phyloP scores from a whole-genome alignment of 768 basidiomycete genomes.

The Suillus spraguei region DNA sequence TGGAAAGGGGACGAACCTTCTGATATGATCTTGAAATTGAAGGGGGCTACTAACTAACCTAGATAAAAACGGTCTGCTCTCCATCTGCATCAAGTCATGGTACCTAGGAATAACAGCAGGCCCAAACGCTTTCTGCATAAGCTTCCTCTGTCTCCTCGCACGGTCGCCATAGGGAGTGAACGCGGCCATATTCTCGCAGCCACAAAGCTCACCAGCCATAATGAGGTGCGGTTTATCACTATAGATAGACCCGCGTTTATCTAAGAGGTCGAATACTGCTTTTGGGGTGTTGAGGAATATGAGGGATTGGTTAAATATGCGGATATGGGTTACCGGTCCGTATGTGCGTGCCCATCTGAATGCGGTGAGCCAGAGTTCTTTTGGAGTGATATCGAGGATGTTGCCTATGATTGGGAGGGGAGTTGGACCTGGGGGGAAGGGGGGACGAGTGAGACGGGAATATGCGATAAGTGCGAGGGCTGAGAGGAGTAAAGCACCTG shows the following conservation, averaged over 20 bases:
- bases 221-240: constrained; percentile 72
- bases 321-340: constrained; percentile 70
- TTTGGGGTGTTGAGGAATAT: constrained; percentile 67
- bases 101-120: constrained; percentile 54
- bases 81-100: constrained; percentile 56
- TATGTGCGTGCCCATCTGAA: constrained; percentile 50
- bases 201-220: constrained; percentile 73
- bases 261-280: constrained; percentile 63
- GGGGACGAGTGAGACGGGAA: constrained; percentile 20
- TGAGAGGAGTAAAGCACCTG: constrained; percentile 10
- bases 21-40: constrained; percentile 37
- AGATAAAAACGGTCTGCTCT: constrained; percentile 59
- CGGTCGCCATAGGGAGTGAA: constrained; percentile 69
- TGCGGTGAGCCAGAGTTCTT: constrained; percentile 68
- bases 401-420: constrained; percentile 70
- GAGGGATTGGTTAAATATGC: constrained; percentile 66
- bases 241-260: constrained; percentile 71
- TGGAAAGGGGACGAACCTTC: constrained; percentile 25
- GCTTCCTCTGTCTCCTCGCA: constrained; percentile 63
- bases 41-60: constrained; percentile 48
- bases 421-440: constrained; percentile 68
- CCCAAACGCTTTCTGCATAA: constrained; percentile 68
- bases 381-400: constrained; percentile 55
- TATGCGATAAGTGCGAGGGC: constrained; percentile 22
- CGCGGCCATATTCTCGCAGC: constrained; percentile 72